Evolutionary conservation across 768 basidiomycete genomes (phyloP).

Genomic region (Phaeotremella skinneri): DNA sequence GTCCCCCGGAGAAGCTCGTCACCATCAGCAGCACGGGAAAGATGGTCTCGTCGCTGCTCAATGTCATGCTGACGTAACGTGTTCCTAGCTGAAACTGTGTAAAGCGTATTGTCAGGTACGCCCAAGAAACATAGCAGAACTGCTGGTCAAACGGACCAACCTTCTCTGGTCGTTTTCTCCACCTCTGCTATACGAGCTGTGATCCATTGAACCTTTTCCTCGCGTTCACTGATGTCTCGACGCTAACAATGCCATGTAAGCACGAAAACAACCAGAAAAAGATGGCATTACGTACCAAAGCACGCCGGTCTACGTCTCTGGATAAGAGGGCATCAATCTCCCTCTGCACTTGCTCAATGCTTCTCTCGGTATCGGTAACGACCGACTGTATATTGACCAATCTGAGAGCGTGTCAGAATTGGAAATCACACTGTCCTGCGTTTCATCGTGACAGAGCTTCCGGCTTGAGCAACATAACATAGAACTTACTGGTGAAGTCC

Average conservation of each 20-base stretch:
- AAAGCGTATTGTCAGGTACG: background rate
- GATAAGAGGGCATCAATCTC: conserved; percentile 48
- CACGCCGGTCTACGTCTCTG: conserved; percentile 56
- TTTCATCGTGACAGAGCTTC: conserved; percentile 1
- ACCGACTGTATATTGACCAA: conserved; percentile 55
- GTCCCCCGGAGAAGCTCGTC: conserved; percentile 19
- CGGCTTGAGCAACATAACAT: background rate
- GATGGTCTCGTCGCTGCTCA: conserved; percentile 54
- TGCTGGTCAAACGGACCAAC: conserved; percentile 51
- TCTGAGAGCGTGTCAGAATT: conserved; percentile 35
- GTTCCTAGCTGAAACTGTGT: conserved; percentile 22
- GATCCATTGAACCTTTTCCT: conserved; percentile 60
- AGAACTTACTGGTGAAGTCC: conserved; percentile 60
- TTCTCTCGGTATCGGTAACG: conserved; percentile 53
- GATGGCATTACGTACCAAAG: conserved; percentile 32
- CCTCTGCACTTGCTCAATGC: conserved; percentile 47
- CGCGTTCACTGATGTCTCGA: conserved; percentile 67
- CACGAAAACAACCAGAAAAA: conserved; percentile 31
- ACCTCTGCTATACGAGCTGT: conserved; percentile 55
- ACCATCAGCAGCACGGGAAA: conserved; percentile 47
- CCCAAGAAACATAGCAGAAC: conserved; percentile 33
- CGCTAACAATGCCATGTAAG: conserved; percentile 55
- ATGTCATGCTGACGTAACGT: conserved; percentile 55
- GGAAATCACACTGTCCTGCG: conserved; percentile 2
- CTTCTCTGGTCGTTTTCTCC: conserved; percentile 55